Evolutionary conservation across 2,329 filamentous ascomycete species (phyloP), one percentile per base, ranked within the genome.

Genomic region (Botrytis deweyae): DNA sequence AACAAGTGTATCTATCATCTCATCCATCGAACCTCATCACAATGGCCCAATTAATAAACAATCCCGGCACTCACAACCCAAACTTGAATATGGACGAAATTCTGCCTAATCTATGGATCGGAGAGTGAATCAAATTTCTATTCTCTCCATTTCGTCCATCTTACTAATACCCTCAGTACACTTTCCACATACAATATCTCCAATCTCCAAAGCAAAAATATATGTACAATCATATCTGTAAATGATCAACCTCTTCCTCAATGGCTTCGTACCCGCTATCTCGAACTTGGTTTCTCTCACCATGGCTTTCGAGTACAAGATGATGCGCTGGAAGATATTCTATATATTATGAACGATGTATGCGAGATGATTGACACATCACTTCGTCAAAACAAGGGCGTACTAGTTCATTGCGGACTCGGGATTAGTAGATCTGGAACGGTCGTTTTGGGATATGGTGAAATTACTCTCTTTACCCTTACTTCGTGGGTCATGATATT

Each of bases 321-420:
- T 29, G 65, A 68, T 58, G 22, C 25, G 16, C 65, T 68, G 1
- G 49, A 68, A 58, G 36, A 68, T 22, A 40, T 68, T 29, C 36
- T 68, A 22, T 5, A n/a, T 10, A 42, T 68, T 6, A 42, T 58
- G 46, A 42, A 55, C 29, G 36, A 68, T 22, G 5, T 5, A 22
- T 68, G 65, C 14, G 65, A 55, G 0, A 4, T 40, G 9, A 58
- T 68, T n/a, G 65, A 68, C 3, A 40, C 42, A n/a, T 40, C 46
- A 22, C 46, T 42, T 10, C 0, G 40, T 4, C 16, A 68, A 55
- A 18, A 10, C 20, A 25, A 10, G 0, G 36, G 65, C 8, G 36
- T 68, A 20, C 6, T 68, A 3, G 65, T 68, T 9, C 65, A 68
- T 58, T 68, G 65, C 25, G 65, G 65, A 40, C 65, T 68, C 16